Evolutionary conservation across 352 stramenopile species (phyloP).

Genomic region (Pythium phragmiticola): DNA sequence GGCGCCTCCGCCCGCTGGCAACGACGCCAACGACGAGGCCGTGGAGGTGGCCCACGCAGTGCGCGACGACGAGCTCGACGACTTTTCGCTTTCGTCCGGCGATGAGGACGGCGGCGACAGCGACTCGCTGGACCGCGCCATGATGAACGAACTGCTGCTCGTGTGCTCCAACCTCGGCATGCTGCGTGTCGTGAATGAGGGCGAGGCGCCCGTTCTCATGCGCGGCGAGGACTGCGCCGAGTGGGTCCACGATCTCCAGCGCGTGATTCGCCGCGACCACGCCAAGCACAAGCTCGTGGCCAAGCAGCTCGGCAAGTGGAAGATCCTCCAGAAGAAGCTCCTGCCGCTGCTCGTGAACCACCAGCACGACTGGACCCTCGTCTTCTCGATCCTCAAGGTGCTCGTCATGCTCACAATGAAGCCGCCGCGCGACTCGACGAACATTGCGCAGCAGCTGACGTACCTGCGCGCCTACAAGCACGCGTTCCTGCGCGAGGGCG

Average conservation of each 20-base stretch:
- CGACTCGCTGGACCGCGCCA: constrained; percentile 60
- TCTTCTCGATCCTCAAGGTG: constrained; percentile 89
- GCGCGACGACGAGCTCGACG: constrained; percentile 47
- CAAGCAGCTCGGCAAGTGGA: constrained; percentile 86
- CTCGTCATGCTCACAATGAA: constrained; percentile 91
- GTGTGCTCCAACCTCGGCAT: constrained; percentile 88
- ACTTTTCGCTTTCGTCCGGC: constrained; percentile 57
- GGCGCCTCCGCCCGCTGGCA: background rate
- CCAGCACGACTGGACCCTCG: constrained; percentile 84
- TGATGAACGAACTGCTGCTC: constrained; percentile 87
- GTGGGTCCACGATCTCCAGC: constrained; percentile 88
- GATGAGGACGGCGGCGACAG: constrained; percentile 30
- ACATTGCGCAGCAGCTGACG: constrained; percentile 77
- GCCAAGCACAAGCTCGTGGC: constrained; percentile 78
- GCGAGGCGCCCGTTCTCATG: constrained; percentile 65
- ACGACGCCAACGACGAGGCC: constrained; percentile 13
- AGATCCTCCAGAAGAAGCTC: constrained; percentile 87
- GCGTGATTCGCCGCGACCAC: constrained; percentile 77
- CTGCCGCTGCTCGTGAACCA: constrained; percentile 83
- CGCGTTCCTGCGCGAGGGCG: constrained; percentile 67
- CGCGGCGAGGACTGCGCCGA: constrained; percentile 79
- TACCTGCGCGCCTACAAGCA: constrained; percentile 85
- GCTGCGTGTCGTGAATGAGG: constrained; percentile 58
- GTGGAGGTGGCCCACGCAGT: constrained; percentile 20
- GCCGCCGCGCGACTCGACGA: constrained; percentile 69